Base-by-base conservation (phyloP, 2,329 filamentous ascomycete genomes). In the Myriosclerotinia curreyana region DNA sequence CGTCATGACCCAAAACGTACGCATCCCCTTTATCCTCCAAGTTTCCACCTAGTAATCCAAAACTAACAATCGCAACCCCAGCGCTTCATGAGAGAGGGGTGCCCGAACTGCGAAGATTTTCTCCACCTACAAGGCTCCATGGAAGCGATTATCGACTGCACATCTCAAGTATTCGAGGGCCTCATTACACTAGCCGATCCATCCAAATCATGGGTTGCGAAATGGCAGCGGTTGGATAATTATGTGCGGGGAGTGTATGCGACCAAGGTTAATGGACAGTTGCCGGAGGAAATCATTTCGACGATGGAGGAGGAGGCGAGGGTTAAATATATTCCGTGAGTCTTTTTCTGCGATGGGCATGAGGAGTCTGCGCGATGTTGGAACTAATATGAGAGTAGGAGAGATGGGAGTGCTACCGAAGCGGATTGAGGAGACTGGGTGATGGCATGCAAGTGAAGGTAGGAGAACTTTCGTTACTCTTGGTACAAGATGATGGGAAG, bases 81-180 rank as follows among this genome's bases (percentile, higher is more conserved):
- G 89, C 89, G 91, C 76, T 99, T 99, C 83, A 83, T 88, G 73
- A 85, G 86, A 72, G 83, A 90, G 74, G 95, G 95, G 70, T 99
- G 95, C 75, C 95, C 95, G 67, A 99, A 99, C 82, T 99, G 95
- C 83, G 94, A 97, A 75, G 86, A 90, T 58, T 91, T 96, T 77
- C 88, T 99, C 65, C 88, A 91, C 76, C 88, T 98, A 66, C 83
- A 86, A 69, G 87, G 88, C 75, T 90, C 88, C 69, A 80, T 83
- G 71, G 95, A 99, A 66, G 84, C 87, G 68, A 90, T 98, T 73
- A 87, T 91, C 75, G 91, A 92, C 79, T 97, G 93, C 83, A 99
- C 95, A 25, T 96, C 92, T 17, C 91, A 94, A 74, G 93, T 98
- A 69, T 99, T 95, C 75, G 95, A 99, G 77, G 95, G 95, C 55